phyloP scores from a whole-genome alignment of 306 rosid genomes.

The Quercus berberidifolia region DNA sequence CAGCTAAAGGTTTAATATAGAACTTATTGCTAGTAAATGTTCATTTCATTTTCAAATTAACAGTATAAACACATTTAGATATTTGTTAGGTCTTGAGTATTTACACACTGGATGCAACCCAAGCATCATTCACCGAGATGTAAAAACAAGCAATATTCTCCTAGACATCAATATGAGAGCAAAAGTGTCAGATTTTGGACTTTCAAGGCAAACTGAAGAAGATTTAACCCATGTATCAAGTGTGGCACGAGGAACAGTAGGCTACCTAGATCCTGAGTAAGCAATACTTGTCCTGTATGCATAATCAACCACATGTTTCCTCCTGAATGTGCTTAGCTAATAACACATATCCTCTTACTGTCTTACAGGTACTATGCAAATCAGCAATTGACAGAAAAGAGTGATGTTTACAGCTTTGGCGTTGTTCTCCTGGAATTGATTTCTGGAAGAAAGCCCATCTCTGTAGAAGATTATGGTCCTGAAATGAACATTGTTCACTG shows the following conservation, averaged over 20 bases:
- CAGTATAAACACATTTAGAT: slow-evolving; percentile 13
- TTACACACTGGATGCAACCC: slow-evolving; percentile 98
- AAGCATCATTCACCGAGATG: slow-evolving; percentile 91
- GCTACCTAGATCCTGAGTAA: slow-evolving; percentile 98
- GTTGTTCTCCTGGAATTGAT: slow-evolving; percentile 89
- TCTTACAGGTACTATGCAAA: slow-evolving; percentile 78
- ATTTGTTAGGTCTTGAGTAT: slow-evolving; percentile 77
- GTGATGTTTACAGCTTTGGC: slow-evolving; percentile 94
- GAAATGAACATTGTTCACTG: slow-evolving; percentile 96
- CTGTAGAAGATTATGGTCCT: slow-evolving; percentile 77
- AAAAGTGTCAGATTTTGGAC: slow-evolving; percentile 93
- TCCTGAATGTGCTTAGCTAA: slow-evolving; percentile 17
- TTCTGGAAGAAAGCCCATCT: slow-evolving; percentile 83
- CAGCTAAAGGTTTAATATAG: slow-evolving; percentile 72
- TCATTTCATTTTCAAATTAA: slow-evolving; percentile 20
- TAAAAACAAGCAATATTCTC: slow-evolving; percentile 92
- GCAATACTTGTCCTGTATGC: slow-evolving; percentile 17
- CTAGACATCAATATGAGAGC: slow-evolving; percentile 96
- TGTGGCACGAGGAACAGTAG: slow-evolving; percentile 90
- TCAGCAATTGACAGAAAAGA: slow-evolving; percentile 91
- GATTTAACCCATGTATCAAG: slow-evolving; percentile 93
- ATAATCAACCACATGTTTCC: slow-evolving; percentile 4
- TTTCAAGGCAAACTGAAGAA: slow-evolving; percentile 89
- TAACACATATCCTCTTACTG: slow-evolving; percentile 29
- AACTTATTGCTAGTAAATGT: slow-evolving; percentile 20